A percentile compares a stretch with the other conserved stretches of the same genome.
These are phyloP conservation scores for Pestalotiopsis sp. DNA, from an alignment of 2,329 filamentous ascomycete genomes.

Conservation along the genomic window DNA sequence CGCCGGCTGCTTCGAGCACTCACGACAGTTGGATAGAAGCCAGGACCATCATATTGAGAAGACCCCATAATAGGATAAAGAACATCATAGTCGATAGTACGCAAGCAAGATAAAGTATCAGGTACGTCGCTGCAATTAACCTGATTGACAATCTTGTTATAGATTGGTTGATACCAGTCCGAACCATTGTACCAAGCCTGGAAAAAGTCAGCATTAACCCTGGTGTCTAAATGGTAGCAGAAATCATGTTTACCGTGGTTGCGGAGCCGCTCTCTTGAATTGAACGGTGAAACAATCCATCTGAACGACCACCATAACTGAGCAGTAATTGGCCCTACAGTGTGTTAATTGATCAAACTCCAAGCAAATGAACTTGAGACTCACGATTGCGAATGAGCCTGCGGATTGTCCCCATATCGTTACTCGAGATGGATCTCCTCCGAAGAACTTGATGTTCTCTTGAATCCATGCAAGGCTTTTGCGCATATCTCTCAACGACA, in stretches of 20 bases:
- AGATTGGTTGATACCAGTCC: slow-evolving; percentile 46
- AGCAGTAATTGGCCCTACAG: slow-evolving; percentile 30
- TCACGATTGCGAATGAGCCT: slow-evolving; percentile 33
- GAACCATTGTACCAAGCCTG: slow-evolving; percentile 36
- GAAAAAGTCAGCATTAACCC: neutral
- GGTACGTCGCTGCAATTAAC: slow-evolving; percentile 49
- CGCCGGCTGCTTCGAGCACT: slow-evolving; percentile 12
- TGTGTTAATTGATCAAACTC: neutral
- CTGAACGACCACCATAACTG: slow-evolving; percentile 28
- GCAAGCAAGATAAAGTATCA: slow-evolving; percentile 52
- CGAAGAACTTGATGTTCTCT: slow-evolving; percentile 31
- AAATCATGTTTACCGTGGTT: slow-evolving; percentile 21
- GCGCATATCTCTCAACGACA: slow-evolving; percentile 29
- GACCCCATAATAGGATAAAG: slow-evolving; percentile 45
- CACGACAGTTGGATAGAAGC: slow-evolving; percentile 31
- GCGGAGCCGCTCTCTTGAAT: slow-evolving; percentile 34
- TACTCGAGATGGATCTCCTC: slow-evolving; percentile 28
- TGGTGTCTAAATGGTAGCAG: neutral
- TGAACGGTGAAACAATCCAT: slow-evolving; percentile 29
- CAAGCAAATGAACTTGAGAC: neutral
- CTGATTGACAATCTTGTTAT: slow-evolving; percentile 46
- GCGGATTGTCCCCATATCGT: slow-evolving; percentile 32
- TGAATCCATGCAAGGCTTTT: slow-evolving; percentile 30
- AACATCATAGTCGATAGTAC: slow-evolving; percentile 45
- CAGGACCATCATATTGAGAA: slow-evolving; percentile 33